phyloP scores from a whole-genome alignment of 225 moss, liverwort and hornwort species.

The Ulota crispa region DNA sequence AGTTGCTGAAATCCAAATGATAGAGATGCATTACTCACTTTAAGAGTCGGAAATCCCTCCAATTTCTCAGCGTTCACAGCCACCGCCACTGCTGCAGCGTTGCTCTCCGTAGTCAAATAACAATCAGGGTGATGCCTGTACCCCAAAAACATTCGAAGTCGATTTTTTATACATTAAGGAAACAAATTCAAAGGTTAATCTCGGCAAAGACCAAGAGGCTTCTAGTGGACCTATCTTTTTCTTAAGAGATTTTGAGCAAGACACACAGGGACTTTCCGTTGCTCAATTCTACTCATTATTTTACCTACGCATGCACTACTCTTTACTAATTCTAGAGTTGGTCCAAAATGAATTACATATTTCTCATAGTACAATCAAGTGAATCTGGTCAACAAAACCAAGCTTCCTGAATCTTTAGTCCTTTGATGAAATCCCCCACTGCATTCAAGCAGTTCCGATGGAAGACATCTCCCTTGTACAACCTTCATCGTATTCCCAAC shows the following conservation, averaged over 20 bases:
- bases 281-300: too few relatives aligned
- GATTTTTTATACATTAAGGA: neutral
- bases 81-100: conserved; percentile 39
- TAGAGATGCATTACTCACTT: conserved; percentile 30
- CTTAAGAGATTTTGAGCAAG: too few relatives aligned
- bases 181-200: neutral
- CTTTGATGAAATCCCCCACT: neutral
- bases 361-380: too few relatives aligned
- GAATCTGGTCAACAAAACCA: too few relatives aligned
- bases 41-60: conserved; percentile 45
- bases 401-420: too few relatives aligned
- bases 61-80: conserved; percentile 41
- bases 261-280: too few relatives aligned
- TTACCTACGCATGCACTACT: too few relatives aligned
- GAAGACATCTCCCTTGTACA: neutral
- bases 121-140: conserved; percentile 58
- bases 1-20: conserved; percentile 1
- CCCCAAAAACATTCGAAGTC: conserved; percentile 13
- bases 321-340: too few relatives aligned
- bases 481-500: neutral
- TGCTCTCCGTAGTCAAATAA: conserved; percentile 39
- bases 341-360: too few relatives aligned
- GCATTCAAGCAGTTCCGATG: neutral
- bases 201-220: too few relatives aligned
- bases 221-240: too few relatives aligned